phyloP scores from a whole-genome alignment of 1,284 basidiomycete species.

The Marasmius fiardii region DNA sequence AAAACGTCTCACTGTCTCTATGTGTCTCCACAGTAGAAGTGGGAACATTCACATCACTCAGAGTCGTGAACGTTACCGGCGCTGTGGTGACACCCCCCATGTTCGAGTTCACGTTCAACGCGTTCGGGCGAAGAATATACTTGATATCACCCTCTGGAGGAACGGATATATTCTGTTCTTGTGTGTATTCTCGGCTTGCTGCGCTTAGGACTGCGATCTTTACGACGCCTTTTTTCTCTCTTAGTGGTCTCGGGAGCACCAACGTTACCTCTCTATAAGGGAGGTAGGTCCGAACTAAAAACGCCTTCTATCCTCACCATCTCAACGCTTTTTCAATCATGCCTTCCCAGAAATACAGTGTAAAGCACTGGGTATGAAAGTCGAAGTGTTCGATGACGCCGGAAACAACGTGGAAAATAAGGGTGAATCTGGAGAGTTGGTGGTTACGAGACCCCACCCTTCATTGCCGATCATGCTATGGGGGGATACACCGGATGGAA shows the following conservation, averaged over 20 bases:
- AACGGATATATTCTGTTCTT: constrained; percentile 75
- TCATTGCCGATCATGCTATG: constrained; percentile 84
- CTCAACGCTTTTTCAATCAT: background rate
- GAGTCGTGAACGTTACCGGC: constrained; percentile 67
- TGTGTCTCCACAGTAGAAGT: constrained; percentile 33
- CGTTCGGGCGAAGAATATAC: constrained; percentile 58
- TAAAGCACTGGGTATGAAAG: constrained; percentile 62
- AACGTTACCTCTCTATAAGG: constrained; percentile 47
- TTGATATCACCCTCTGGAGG: constrained; percentile 74
- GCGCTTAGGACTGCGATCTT: background rate
- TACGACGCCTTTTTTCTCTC: background rate
- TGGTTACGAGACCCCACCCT: constrained; percentile 75
- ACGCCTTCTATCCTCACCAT: background rate
- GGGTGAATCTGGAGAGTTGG: constrained; percentile 60
- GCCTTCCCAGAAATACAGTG: constrained; percentile 53
- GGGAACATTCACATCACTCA: constrained; percentile 51
- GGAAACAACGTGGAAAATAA: constrained; percentile 55
- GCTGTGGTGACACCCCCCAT: constrained; percentile 75
- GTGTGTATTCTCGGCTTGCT: constrained; percentile 32
- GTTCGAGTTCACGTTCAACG: constrained; percentile 63
- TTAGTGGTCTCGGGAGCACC: constrained; percentile 46
- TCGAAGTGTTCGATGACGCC: constrained; percentile 55
- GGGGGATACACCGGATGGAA: constrained; percentile 55
- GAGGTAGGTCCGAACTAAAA: constrained; percentile 33
- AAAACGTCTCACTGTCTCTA: constrained; percentile 1